Evolutionary conservation across 805 yeast genomes (phyloP).

Genomic region (Grigorovia yakushimaensis): DNA sequence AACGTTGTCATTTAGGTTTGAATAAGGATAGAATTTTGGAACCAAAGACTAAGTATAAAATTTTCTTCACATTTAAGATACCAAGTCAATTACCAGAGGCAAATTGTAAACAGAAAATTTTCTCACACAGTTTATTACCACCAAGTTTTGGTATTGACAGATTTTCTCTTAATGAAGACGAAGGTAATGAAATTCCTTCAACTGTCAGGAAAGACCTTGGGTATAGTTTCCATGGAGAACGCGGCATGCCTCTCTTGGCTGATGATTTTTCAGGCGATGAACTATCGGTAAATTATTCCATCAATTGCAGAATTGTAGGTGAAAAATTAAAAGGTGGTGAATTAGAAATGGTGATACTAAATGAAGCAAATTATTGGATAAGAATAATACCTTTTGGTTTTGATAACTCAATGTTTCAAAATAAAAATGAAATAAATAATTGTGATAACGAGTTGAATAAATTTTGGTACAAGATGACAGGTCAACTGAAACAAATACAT

Average conservation of each 20-base stretch:
- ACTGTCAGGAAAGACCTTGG: too few species aligned
- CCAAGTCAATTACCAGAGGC: constrained; percentile 48
- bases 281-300: constrained; percentile 38
- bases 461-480: constrained; percentile 6
- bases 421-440: constrained; percentile 8
- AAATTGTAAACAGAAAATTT: constrained; percentile 37
- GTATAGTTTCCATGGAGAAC: constrained; percentile 40
- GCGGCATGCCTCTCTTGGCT: constrained; percentile 46
- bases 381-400: constrained; percentile 25
- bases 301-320: constrained; percentile 49
- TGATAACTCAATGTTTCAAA: constrained; percentile 6
- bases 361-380: constrained; percentile 13
- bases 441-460: constrained; percentile 7
- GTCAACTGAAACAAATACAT: constrained; percentile 9
- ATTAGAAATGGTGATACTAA: constrained; percentile 15
- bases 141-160: constrained; percentile 34
- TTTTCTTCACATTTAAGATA: constrained; percentile 46
- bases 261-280: constrained; percentile 33
- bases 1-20: constrained; percentile 31
- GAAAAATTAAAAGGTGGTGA: constrained; percentile 20
- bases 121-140: constrained; percentile 28
- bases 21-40: constrained; percentile 35
- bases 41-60: constrained; percentile 43
- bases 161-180: too few species aligned
- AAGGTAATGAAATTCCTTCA: too few species aligned